Percentiles rank a stretch among this genome's conserved stretches.
Evolutionary conservation across 139 green algal genomes (phyloP).

Genomic region (Helicosporidium sp.): DNA sequence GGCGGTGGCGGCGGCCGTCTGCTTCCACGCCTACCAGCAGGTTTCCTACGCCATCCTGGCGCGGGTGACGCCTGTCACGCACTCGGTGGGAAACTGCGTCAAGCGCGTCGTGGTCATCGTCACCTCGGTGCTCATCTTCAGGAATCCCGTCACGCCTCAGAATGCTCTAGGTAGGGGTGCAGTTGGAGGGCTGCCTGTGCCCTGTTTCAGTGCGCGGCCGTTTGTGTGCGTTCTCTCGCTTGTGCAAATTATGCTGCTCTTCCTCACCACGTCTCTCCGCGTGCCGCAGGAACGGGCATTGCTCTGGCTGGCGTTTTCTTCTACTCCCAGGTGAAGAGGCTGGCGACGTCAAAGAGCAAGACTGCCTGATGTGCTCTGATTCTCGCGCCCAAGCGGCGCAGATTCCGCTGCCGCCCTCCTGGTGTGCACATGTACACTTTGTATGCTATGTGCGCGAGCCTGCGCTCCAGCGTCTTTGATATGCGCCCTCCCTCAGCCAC

Average conservation of each 20-base stretch:
- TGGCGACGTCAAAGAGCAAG: constrained; percentile 14
- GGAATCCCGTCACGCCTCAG: constrained; percentile 51
- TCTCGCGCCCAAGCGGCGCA: too few relatives aligned
- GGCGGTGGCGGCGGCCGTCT: constrained; percentile 46
- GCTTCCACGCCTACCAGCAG: constrained; percentile 92
- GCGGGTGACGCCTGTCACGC: constrained; percentile 81
- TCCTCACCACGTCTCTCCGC: too few relatives aligned
- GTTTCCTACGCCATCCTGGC: constrained; percentile 73
- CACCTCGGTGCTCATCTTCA: constrained; percentile 74
- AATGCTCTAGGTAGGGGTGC: constrained; percentile 16
- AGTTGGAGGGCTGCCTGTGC: too few relatives aligned
- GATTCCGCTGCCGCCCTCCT: too few relatives aligned
- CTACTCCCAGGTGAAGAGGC: constrained; percentile 73
- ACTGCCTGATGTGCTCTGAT: too few relatives aligned
- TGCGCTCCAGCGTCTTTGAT: too few relatives aligned
- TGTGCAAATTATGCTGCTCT: too few relatives aligned
- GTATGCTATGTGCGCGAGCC: too few relatives aligned
- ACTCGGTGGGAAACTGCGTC: constrained; percentile 97
- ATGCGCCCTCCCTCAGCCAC: too few relatives aligned
- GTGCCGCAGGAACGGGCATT: constrained; percentile 48
- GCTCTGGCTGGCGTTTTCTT: constrained; percentile 76
- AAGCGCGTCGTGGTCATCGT: constrained; percentile 95
- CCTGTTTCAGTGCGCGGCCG: background rate
- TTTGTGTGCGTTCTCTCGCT: too few relatives aligned
- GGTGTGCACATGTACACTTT: too few relatives aligned